These are phyloP conservation scores for Nitzschia palea DNA, from an alignment of 108 stramenopile species.

Conservation along the genomic window DNA sequence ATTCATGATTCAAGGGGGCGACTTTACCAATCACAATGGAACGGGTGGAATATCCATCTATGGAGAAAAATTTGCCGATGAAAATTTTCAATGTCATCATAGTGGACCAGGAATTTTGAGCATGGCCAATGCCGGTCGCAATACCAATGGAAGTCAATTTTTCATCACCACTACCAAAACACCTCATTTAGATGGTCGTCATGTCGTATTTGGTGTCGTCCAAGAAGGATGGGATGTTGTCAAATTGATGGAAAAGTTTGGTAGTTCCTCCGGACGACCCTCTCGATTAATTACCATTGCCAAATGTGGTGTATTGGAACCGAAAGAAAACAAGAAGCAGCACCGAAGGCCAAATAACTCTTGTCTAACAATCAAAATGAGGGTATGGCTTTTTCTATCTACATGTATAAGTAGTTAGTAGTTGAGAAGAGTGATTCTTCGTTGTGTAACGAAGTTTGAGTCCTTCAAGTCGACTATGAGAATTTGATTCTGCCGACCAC, in stretches of 20 bases:
- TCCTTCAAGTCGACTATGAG: background rate
- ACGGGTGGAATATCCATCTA: conserved; percentile 82
- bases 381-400: too few species aligned
- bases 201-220: conserved; percentile 84
- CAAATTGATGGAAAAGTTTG: conserved; percentile 64
- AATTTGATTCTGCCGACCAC: background rate
- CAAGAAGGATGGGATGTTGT: conserved; percentile 80
- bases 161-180: conserved; percentile 88
- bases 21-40: conserved; percentile 94
- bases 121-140: conserved; percentile 95
- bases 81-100: conserved; percentile 94
- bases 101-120: conserved; percentile 79
- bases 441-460: background rate
- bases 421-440: too few species aligned
- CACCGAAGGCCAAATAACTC: background rate
- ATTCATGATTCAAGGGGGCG: conserved; percentile 92
- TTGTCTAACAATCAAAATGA: too few species aligned
- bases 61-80: conserved; percentile 88
- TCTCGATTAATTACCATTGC: conserved; percentile 46
- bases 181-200: conserved; percentile 91
- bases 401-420: too few species aligned
- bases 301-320: conserved; percentile 63
- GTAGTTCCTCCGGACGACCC: conserved; percentile 64
- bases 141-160: conserved; percentile 92
- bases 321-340: conserved; percentile 17